Evolutionary conservation across 1,139 yeast species (phyloP).

Genomic region (Debaryomycetaceae sp.): DNA sequence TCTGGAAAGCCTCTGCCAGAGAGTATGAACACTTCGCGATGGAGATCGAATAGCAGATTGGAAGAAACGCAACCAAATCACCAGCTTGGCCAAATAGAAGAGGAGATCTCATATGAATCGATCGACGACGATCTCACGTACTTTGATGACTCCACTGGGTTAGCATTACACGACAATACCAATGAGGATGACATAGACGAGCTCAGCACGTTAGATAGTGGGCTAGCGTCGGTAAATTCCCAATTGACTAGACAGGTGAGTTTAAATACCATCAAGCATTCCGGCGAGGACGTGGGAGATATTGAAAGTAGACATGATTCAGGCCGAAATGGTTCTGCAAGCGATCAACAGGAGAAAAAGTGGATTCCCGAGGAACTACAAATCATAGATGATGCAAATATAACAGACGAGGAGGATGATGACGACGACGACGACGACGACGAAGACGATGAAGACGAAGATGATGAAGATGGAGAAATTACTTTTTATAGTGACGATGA

Average conservation of each 20-base stretch:
- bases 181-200: neutral
- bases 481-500: constrained; percentile 16
- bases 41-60: neutral
- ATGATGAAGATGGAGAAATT: constrained; percentile 16
- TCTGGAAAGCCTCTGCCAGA: neutral
- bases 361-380: neutral
- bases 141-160: neutral
- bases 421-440: constrained; percentile 15
- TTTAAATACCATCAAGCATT: constrained; percentile 16
- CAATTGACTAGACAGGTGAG: constrained; percentile 12
- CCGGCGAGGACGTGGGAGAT: constrained; percentile 8
- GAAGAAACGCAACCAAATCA: neutral
- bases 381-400: neutral
- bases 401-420: constrained; percentile 5
- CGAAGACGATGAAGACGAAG: constrained; percentile 12
- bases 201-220: neutral
- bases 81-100: neutral
- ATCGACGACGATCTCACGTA: neutral
- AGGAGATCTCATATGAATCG: neutral
- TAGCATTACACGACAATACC: neutral
- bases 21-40: neutral
- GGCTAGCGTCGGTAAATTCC: neutral
- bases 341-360: neutral
- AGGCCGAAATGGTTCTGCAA: neutral
- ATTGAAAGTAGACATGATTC: neutral